A percentile compares a stretch with the other conserved stretches of the same genome.
These are phyloP conservation scores for Pseudognaphalium luteoalbum DNA, from an alignment of 129 eudicot genomes.

Conservation along the genomic window DNA sequence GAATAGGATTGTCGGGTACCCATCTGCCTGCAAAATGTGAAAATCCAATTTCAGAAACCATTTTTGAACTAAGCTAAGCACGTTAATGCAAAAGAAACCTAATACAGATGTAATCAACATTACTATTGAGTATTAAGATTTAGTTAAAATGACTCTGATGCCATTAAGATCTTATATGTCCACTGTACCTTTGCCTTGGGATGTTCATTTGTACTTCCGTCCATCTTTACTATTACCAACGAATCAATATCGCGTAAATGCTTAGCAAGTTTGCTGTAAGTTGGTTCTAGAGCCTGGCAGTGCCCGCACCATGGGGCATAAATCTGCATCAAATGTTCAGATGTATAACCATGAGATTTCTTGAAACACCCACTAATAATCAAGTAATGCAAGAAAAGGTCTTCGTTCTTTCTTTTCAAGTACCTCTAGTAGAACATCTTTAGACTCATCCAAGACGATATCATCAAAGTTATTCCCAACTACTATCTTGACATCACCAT, in stretches of 20 bases:
- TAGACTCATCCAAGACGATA: slow-evolving; percentile 86
- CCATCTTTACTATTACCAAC: slow-evolving; percentile 80
- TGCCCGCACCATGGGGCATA: slow-evolving; percentile 98
- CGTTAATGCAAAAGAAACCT: neutral
- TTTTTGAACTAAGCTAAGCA: neutral
- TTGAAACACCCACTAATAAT: neutral
- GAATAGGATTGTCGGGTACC: slow-evolving; percentile 80
- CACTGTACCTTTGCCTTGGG: slow-evolving; percentile 69
- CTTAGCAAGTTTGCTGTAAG: slow-evolving; percentile 83
- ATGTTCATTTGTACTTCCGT: slow-evolving; percentile 84
- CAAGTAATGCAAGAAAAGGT: neutral
- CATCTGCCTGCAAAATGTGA: slow-evolving; percentile 63
- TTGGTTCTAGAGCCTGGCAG: slow-evolving; percentile 88
- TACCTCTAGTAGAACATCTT: slow-evolving; percentile 98
- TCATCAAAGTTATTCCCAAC: slow-evolving; percentile 94
- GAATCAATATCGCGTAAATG: slow-evolving; percentile 72
- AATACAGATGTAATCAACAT: neutral
- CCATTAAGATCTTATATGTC: neutral
- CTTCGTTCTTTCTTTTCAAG: neutral
- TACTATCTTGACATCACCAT: slow-evolving; percentile 87
- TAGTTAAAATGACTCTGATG: neutral
- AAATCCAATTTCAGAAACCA: slow-evolving; percentile 9
- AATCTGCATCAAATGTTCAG: slow-evolving; percentile 36
- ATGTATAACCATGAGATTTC: slow-evolving; percentile 9
- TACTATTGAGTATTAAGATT: neutral